Evolutionary conservation across 2,329 filamentous ascomycete genomes (phyloP).

Genomic region (Aspergillus eucalypticola): DNA sequence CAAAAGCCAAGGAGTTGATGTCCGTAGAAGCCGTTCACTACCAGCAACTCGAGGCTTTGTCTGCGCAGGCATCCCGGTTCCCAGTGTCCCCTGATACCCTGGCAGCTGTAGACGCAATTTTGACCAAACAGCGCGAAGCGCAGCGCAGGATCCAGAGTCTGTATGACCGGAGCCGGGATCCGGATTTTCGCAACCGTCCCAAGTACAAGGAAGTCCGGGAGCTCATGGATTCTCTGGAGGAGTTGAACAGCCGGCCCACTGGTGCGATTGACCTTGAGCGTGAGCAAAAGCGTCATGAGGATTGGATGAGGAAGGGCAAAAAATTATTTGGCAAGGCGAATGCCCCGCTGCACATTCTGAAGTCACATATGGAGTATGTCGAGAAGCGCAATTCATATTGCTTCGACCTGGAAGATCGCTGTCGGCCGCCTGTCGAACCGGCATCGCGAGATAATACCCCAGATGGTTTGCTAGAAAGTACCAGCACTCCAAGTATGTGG

Average conservation of each 20-base stretch:
- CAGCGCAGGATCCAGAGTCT: slow-evolving; percentile 84
- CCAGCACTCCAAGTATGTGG: slow-evolving; percentile 32
- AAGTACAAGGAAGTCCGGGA: slow-evolving; percentile 88
- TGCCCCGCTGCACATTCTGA: slow-evolving; percentile 91
- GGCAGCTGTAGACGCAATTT: slow-evolving; percentile 79
- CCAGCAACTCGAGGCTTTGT: slow-evolving; percentile 88
- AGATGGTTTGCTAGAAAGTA: slow-evolving; percentile 54
- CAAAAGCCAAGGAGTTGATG: slow-evolving; percentile 89
- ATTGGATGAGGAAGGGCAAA: slow-evolving; percentile 99
- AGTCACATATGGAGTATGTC: slow-evolving; percentile 91
- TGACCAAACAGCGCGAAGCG: slow-evolving; percentile 93
- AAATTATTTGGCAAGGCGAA: slow-evolving; percentile 98
- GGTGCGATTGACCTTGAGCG: slow-evolving; percentile 92
- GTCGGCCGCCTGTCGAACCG: slow-evolving; percentile 86
- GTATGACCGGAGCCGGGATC: slow-evolving; percentile 72
- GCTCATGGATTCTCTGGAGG: slow-evolving; percentile 81
- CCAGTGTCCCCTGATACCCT: slow-evolving; percentile 83
- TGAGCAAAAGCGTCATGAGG: slow-evolving; percentile 91
- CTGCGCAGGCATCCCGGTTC: slow-evolving; percentile 74
- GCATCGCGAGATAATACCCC: slow-evolving; percentile 79
- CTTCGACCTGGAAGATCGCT: slow-evolving; percentile 87
- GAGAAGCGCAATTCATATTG: slow-evolving; percentile 85
- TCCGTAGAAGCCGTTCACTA: slow-evolving; percentile 90
- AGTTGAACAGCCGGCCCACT: slow-evolving; percentile 86
- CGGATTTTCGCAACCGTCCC: slow-evolving; percentile 75